Percentiles rank a stretch among this genome's conserved stretches.
These are phyloP conservation scores for Apiospora malaysiana DNA, from an alignment of 2,329 filamentous ascomycete genomes.

Conservation along the genomic window DNA sequence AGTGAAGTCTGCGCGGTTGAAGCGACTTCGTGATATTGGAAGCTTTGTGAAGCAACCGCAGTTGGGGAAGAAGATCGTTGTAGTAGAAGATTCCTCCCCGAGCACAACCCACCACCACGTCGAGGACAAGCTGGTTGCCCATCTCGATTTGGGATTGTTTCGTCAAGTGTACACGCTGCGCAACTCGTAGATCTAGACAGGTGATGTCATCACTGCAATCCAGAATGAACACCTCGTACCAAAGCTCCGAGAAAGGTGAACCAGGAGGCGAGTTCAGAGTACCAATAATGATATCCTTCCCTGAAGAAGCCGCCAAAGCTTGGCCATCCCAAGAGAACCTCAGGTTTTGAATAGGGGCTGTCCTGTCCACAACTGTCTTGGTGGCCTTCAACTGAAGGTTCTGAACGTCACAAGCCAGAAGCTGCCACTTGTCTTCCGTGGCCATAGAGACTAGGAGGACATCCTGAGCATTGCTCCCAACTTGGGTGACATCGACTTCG, in stretches of 20 bases:
- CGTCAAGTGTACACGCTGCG: slow-evolving; percentile 40
- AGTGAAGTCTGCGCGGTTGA: slow-evolving; percentile 76
- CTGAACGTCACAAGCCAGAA: slow-evolving; percentile 53
- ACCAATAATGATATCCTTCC: slow-evolving; percentile 66
- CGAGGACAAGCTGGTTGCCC: slow-evolving; percentile 53
- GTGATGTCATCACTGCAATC: slow-evolving; percentile 68
- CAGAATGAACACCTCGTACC: slow-evolving; percentile 64
- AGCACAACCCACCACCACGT: slow-evolving; percentile 78
- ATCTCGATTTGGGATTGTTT: slow-evolving; percentile 37
- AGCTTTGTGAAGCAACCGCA: slow-evolving; percentile 51
- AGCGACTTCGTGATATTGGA: slow-evolving; percentile 54
- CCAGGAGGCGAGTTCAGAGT: slow-evolving; percentile 44
- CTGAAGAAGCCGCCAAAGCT: slow-evolving; percentile 61
- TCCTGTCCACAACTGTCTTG: slow-evolving; percentile 45
- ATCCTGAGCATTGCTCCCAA: slow-evolving; percentile 46
- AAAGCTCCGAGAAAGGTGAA: slow-evolving; percentile 47
- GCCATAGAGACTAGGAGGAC: slow-evolving; percentile 55
- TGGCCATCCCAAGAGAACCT: slow-evolving; percentile 59
- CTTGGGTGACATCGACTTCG: slow-evolving; percentile 46
- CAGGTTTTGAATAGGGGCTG: slow-evolving; percentile 52
- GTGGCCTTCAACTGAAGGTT: slow-evolving; percentile 35
- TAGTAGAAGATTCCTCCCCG: slow-evolving; percentile 84
- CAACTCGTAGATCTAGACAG: slow-evolving; percentile 66
- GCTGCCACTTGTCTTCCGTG: slow-evolving; percentile 45
- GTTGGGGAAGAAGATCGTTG: slow-evolving; percentile 70